Evolutionary conservation across 2,329 filamentous ascomycete genomes (phyloP).

Genomic region (Endothia cerciana): DNA sequence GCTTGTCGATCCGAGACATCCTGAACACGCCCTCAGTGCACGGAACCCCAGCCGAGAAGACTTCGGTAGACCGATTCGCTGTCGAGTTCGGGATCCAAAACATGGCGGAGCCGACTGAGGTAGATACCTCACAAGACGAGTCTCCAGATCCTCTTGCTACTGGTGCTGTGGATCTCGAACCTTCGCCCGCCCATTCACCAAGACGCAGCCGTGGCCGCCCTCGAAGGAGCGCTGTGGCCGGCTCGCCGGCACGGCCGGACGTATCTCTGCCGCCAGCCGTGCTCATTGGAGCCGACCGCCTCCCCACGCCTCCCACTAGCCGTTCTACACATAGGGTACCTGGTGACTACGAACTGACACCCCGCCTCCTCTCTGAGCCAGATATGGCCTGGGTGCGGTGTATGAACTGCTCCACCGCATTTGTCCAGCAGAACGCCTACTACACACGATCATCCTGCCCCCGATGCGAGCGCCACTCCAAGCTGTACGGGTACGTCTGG

Average conservation of each 20-base stretch:
- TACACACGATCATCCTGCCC: constrained; percentile 85
- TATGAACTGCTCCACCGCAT: constrained; percentile 78
- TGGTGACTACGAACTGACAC: constrained; percentile 83
- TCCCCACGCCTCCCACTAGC: neutral
- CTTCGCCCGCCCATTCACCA: neutral
- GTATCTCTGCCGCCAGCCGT: constrained; percentile 20
- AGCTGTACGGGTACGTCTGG: constrained; percentile 93
- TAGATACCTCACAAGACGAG: neutral
- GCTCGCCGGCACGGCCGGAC: constrained; percentile 19
- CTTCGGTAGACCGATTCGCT: constrained; percentile 20
- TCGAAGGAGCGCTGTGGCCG: constrained; percentile 34
- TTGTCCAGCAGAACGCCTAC: constrained; percentile 88
- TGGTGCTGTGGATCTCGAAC: constrained; percentile 9
- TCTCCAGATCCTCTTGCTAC: constrained; percentile 12
- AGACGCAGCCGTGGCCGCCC: constrained; percentile 35
- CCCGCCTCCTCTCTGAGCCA: constrained; percentile 73
- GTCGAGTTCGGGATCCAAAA: constrained; percentile 13
- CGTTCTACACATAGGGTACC: constrained; percentile 55
- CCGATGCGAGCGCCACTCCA: constrained; percentile 92
- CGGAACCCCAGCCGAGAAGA: constrained; percentile 17
- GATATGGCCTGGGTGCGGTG: constrained; percentile 87
- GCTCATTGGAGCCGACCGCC: neutral
- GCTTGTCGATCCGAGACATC: constrained; percentile 26
- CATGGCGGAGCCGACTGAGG: neutral
- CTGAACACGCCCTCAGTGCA: constrained; percentile 23